Base-by-base conservation (phyloP, 257 asterid species). In the Ehretia macrophylla region DNA sequence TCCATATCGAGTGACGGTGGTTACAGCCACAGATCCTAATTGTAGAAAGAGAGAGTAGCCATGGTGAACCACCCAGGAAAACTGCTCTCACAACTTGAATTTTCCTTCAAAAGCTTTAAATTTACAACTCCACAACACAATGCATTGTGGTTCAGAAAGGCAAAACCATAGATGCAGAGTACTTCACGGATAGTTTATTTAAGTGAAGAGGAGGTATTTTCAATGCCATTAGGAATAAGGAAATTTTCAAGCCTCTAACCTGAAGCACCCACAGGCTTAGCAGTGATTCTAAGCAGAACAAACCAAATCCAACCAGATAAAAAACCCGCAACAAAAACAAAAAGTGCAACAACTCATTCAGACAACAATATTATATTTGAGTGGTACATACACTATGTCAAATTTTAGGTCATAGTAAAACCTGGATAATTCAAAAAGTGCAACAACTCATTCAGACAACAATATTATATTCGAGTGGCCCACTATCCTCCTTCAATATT, bases 221-320 rank as follows among this genome's bases (percentile, higher is more conserved):
- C 14, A 47, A 45, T 9, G 37, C 38, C 18, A 16, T 1, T 27
- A 27, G 35, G 35, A 32, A 45, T 67, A 65, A 4, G 39, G 21
- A 22, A 66, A 70, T 60, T 46, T 63, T 53, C 56, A 55, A 38
- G 56, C 37, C 22, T 62, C 94, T 77, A 51, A 90, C 98, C 98
- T 90, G 98, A 65, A 90, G 83, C 38, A 90, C 96, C 94, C 91
- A 83, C 78, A 90, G 72, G 83, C 98, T 90, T 67, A 90, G 84
- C 67, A 90, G 71, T 55, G 78, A 60, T 62, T 90, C 98, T 63
- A 90, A 71, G 86, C 96, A 87, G 74, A 90, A 90, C 54, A 90
- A 63, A 17, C 68, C 96, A 65, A 90, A 90, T 40, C 98, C 98
- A 64, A 90, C 76, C 77, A 90, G 75, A 77, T 90, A 87, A 71